A percentile compares a stretch with the other conserved stretches of the same genome.
These are phyloP conservation scores for Bipolaris cookei DNA, from an alignment of 2,329 filamentous ascomycete genomes.

Conservation along the genomic window DNA sequence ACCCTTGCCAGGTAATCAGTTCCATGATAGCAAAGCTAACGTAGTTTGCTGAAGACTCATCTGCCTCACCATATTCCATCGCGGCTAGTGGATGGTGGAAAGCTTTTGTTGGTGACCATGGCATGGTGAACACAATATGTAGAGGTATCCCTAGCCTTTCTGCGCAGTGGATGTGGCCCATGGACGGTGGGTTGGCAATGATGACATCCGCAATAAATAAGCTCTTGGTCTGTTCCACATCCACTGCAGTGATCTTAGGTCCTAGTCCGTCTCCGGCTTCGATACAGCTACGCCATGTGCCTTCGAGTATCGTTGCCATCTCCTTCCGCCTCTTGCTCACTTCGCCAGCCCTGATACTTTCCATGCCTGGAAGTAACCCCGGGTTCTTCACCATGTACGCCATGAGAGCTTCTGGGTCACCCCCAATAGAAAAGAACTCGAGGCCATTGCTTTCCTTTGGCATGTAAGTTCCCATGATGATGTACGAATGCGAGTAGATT, in stretches of 20 bases:
- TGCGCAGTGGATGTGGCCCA: constrained; percentile 66
- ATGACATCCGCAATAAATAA: constrained; percentile 75
- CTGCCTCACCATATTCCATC: constrained; percentile 47
- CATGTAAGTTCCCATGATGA: background rate
- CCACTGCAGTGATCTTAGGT: constrained; percentile 13
- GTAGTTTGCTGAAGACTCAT: constrained; percentile 51
- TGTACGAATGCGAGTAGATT: too few species aligned
- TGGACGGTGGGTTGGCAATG: constrained; percentile 35
- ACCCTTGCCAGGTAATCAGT: constrained; percentile 59
- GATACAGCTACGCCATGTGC: constrained; percentile 48
- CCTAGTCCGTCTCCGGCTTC: constrained; percentile 46
- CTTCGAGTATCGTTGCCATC: constrained; percentile 40
- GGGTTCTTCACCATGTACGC: constrained; percentile 60
- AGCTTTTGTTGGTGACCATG: constrained; percentile 55
- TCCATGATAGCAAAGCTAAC: constrained; percentile 58
- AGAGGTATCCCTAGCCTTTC: constrained; percentile 75
- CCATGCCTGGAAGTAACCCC: constrained; percentile 45
- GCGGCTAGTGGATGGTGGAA: constrained; percentile 61
- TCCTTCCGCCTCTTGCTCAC: constrained; percentile 40
- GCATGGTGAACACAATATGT: constrained; percentile 84
- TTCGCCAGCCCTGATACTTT: constrained; percentile 40
- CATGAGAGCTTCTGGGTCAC: constrained; percentile 54
- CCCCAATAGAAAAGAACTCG: constrained; percentile 50
- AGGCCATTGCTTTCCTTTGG: constrained; percentile 29
- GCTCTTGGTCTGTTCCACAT: constrained; percentile 19